A percentile compares a stretch with the other conserved stretches of the same genome.
Conservation (phyloP, 2,329 filamentous ascomycete species). For the Aspergillus phoenicis region DNA sequence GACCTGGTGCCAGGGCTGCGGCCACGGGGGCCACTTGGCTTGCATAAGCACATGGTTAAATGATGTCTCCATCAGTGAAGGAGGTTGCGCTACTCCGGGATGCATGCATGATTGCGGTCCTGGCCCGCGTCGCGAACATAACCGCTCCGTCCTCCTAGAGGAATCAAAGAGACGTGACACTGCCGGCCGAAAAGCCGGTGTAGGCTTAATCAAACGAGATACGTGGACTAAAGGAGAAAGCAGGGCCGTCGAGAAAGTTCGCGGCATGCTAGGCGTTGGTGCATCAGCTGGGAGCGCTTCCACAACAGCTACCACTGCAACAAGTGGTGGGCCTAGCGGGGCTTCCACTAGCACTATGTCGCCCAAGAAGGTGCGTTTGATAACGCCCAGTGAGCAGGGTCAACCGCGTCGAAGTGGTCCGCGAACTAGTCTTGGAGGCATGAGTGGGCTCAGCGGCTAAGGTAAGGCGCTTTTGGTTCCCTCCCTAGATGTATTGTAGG, state of each 20-base stretch:
- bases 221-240: conserved; percentile 49
- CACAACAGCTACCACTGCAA: conserved; percentile 25
- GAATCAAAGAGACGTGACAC: conserved; percentile 38
- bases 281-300: conserved; percentile 28
- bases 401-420: conserved; percentile 25
- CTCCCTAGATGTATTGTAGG: background rate
- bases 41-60: conserved; percentile 61
- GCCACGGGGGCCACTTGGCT: conserved; percentile 61
- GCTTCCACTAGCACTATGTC: conserved; percentile 40
- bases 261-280: conserved; percentile 45
- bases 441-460: conserved; percentile 14
- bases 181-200: conserved; percentile 36
- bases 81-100: conserved; percentile 60
- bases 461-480: background rate
- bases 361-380: conserved; percentile 49
- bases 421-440: conserved; percentile 26
- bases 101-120: conserved; percentile 63
- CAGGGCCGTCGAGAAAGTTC: conserved; percentile 49
- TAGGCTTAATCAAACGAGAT: conserved; percentile 47
- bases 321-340: conserved; percentile 24
- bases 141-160: conserved; percentile 36
- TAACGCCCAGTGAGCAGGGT: conserved; percentile 48
- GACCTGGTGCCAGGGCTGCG: conserved; percentile 62
- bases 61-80: conserved; percentile 52
- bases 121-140: conserved; percentile 48